Conservation (phyloP, 139 green algal genomes). For the Choricystis sp. region DNA sequence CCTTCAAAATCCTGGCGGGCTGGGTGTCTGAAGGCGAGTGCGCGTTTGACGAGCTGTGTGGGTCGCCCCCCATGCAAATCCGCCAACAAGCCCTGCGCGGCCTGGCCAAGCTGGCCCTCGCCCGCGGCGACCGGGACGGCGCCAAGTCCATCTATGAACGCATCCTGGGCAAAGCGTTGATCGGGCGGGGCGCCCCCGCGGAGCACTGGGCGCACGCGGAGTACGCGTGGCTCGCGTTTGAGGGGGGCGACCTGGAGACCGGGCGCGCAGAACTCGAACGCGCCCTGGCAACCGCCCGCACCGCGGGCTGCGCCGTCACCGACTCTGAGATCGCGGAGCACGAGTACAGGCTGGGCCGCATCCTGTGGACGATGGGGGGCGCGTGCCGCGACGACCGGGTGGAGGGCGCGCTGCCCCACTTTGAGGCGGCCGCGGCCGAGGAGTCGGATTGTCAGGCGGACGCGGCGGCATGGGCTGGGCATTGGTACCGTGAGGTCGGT, state of each 20-base stretch:
- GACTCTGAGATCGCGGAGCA: conserved; percentile 35
- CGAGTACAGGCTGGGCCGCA: conserved; percentile 29
- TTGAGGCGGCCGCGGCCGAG: conserved; percentile 9
- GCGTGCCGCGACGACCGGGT: conserved; percentile 4
- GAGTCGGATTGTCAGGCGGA: conserved; percentile 14
- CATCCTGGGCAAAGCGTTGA: conserved; percentile 45
- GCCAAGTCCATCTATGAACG: conserved; percentile 50
- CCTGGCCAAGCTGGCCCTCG: conserved; percentile 29
- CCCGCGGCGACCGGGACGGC: conserved; percentile 23
- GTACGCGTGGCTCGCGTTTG: conserved; percentile 52
- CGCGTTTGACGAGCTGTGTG: conserved; percentile 43
- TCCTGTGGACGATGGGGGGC: conserved; percentile 33
- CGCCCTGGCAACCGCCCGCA: conserved; percentile 12
- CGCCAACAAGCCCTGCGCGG: conserved; percentile 51
- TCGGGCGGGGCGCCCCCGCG: conserved; percentile 25
- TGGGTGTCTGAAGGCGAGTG: conserved; percentile 54
- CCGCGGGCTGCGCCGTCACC: conserved; percentile 14
- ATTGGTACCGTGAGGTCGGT: conserved; percentile 31
- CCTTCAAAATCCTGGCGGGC: conserved; percentile 27
- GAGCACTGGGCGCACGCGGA: conserved; percentile 60
- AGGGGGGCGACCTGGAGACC: conserved; percentile 28
- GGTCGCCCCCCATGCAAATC: conserved; percentile 35
- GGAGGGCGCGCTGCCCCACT: conserved; percentile 8
- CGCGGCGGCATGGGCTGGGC: conserved; percentile 34
- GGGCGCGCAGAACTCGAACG: conserved; percentile 20